phyloP scores from a whole-genome alignment of 1,139 yeast species.

The Candida anutae region DNA sequence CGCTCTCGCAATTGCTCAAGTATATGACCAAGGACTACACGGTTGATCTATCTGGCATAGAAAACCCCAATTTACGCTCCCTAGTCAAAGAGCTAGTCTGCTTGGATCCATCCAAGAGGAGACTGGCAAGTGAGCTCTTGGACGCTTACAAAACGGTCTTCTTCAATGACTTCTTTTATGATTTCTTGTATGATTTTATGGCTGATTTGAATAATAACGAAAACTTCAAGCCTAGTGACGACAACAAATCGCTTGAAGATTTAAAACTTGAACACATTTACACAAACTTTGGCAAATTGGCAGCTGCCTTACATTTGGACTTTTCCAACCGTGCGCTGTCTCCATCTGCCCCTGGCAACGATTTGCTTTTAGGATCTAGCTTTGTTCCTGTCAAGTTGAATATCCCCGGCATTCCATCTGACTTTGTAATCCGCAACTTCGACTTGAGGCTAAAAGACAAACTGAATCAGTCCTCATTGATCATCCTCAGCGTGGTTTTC shows the following conservation, averaged over 20 bases:
- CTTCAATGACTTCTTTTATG: conserved; percentile 69
- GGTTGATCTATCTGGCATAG: conserved; percentile 53
- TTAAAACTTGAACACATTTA: conserved; percentile 51
- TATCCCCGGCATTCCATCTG: conserved; percentile 38
- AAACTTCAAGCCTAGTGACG: conserved; percentile 12
- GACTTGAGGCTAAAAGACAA: conserved; percentile 10
- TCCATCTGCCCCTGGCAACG: conserved; percentile 4
- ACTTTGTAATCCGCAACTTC: conserved; percentile 36
- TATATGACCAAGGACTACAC: conserved; percentile 62
- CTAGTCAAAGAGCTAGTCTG: conserved; percentile 57
- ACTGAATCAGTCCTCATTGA: conserved; percentile 47
- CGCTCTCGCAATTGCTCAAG: conserved; percentile 79
- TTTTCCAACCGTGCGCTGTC: background rate
- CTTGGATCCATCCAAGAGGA: conserved; percentile 54
- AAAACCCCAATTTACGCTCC: conserved; percentile 41
- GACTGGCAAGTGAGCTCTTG: conserved; percentile 48
- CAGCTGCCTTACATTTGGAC: conserved; percentile 37
- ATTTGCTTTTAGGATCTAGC: background rate
- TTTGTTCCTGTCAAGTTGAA: conserved; percentile 38
- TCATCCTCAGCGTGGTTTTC: conserved; percentile 56
- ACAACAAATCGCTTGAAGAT: conserved; percentile 41
- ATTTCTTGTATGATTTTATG: conserved; percentile 63
- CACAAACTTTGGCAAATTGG: conserved; percentile 46
- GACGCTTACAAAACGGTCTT: conserved; percentile 38
- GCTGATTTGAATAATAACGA: conserved; percentile 25